phyloP scores from a whole-genome alignment of 139 green algal genomes.

The Dunaliella primolecta region DNA sequence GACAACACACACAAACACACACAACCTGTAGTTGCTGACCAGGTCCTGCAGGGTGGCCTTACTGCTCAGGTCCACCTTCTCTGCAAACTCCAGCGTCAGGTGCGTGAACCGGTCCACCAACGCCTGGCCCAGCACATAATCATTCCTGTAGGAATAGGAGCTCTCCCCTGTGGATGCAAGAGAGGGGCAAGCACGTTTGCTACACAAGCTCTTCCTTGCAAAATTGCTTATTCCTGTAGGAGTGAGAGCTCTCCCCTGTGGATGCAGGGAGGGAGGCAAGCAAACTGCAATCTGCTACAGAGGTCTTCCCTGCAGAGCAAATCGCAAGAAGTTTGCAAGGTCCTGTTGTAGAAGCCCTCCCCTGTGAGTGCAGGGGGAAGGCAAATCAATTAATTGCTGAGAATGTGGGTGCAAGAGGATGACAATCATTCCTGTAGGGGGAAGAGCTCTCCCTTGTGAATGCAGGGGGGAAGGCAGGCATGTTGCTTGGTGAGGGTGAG shows the following conservation, averaged over 20 bases:
- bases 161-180: conserved; percentile 25
- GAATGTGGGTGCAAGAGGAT: no score
- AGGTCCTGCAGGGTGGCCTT: conserved; percentile 28
- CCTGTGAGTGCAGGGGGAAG: no score
- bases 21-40: conserved; percentile 33
- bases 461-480: no score
- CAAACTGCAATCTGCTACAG: no score
- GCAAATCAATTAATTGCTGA: no score
- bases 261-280: neutral
- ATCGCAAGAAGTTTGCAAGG: no score
- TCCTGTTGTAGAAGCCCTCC: no score
- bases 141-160: conserved; percentile 30
- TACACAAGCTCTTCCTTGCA: no score
- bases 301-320: no score
- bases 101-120: conserved; percentile 41
- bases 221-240: conserved; percentile 34
- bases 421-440: conserved; percentile 34
- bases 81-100: conserved; percentile 35
- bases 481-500: no score
- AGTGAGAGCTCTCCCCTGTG: conserved; percentile 33
- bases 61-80: conserved; percentile 21
- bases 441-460: conserved; percentile 30
- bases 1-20: neutral
- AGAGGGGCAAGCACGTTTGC: neutral
- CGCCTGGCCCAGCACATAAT: conserved; percentile 27